phyloP scores from a whole-genome alignment of 148 eudicot genomes.

The Camellia granthamiana region DNA sequence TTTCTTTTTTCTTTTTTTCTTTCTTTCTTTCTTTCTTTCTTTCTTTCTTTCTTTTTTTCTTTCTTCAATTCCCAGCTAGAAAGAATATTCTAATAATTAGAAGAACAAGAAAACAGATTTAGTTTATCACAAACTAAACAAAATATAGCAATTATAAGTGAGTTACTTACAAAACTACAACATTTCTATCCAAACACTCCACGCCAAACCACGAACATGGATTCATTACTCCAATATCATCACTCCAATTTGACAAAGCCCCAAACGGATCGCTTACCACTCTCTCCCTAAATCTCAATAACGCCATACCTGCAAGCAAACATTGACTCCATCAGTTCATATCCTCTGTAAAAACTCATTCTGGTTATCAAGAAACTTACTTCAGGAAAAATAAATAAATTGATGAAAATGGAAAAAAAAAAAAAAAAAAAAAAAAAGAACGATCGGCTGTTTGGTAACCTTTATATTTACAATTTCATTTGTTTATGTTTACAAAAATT shows the following conservation, averaged over 20 bases:
- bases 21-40: too few species aligned
- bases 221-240: conserved; percentile 41
- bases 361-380: too few species aligned
- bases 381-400: too few species aligned
- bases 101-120: neutral
- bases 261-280: conserved; percentile 68
- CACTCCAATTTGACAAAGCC: conserved; percentile 66
- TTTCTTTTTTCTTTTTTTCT: neutral
- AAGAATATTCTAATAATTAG: neutral
- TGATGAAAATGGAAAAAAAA: too few species aligned
- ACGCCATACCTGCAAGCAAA: conserved; percentile 52
- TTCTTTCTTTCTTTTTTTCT: neutral
- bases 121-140: neutral
- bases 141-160: neutral
- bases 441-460: too few species aligned
- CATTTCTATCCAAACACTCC: conserved; percentile 54
- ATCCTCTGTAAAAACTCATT: too few species aligned
- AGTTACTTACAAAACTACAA: conserved; percentile 64
- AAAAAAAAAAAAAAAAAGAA: too few species aligned
- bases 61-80: neutral
- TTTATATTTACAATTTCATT: too few species aligned
- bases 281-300: conserved; percentile 56
- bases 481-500: too few species aligned
- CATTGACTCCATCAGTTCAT: neutral
- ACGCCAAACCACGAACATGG: conserved; percentile 83